These are phyloP conservation scores for Mycena amicta DNA, from an alignment of 768 basidiomycete genomes.

Conservation along the genomic window DNA sequence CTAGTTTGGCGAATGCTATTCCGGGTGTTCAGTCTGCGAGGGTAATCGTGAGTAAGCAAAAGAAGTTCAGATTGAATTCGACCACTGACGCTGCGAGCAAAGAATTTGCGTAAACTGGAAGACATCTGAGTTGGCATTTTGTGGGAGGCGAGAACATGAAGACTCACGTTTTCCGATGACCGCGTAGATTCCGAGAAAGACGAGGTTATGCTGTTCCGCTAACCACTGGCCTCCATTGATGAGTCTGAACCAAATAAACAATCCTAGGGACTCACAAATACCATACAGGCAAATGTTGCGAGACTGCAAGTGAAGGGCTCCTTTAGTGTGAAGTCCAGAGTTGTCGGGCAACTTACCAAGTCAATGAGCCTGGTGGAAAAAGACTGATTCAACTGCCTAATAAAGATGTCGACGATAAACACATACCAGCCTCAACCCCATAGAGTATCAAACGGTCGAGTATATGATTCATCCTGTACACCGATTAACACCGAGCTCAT, in stretches of 20 bases:
- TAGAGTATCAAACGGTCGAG: constrained; percentile 52
- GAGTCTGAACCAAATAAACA: neutral
- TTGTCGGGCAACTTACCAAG: constrained; percentile 39
- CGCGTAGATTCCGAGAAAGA: constrained; percentile 58
- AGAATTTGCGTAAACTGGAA: constrained; percentile 52
- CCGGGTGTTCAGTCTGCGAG: constrained; percentile 39
- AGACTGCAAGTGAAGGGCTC: no score
- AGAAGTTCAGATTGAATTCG: constrained; percentile 10
- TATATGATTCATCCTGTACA: constrained; percentile 46
- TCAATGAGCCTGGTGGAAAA: constrained; percentile 32
- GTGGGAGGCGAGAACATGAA: neutral
- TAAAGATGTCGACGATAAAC: neutral
- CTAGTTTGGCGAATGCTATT: constrained; percentile 29
- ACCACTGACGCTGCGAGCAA: constrained; percentile 47
- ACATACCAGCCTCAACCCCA: constrained; percentile 51
- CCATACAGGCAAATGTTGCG: constrained; percentile 47
- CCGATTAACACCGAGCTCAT: neutral
- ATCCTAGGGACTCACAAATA: constrained; percentile 39
- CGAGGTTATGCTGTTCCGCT: constrained; percentile 45
- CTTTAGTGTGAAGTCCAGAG: no score
- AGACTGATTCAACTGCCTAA: neutral
- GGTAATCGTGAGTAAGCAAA: neutral
- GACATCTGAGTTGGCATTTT: neutral
- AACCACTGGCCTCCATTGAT: constrained; percentile 42
- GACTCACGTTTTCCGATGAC: constrained; percentile 53